Evolutionary conservation across 352 stramenopile species (phyloP), one percentile per base, ranked within the genome.

Genomic region (Globisporangium uncinulatum): DNA sequence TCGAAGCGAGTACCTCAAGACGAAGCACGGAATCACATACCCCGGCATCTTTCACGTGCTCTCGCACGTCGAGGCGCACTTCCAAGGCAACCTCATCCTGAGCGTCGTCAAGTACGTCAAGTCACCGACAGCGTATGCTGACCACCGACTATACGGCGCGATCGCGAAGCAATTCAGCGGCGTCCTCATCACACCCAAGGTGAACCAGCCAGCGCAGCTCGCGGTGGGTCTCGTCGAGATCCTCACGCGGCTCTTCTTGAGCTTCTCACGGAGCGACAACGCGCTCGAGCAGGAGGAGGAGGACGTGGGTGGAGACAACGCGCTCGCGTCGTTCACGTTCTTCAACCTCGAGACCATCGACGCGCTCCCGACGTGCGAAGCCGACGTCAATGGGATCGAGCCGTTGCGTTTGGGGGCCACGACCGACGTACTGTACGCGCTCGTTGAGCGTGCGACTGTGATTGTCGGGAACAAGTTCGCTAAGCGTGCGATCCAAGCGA

Each of bases 21-120:
- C 61, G 47, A 72, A 73, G 48, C 67, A 82, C 61, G 58, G 56
- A 2, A 73, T 87, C 51, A 43, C 63, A 4, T 56, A 89, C 67
- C 59, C 72, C 9, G 76, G 86, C 50, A 67, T 86, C 44, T 84
- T 89, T 50, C 65, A 70, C 21, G 57, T 88, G 17, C 62, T 88
- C 11, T 55, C 66, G 14, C 62, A 69, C 32, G 63, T 86, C 2
- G 51, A 78, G n/a, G 57, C 65, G 4, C 74, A 87, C 52, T 87
- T 87, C 34, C 63, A 75, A 10, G 62, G 70, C 3, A 75, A 71
- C 21, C 70, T 89, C 32, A 76, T 88, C 24, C 65, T 86, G 0
- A 88, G 70, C 36, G 49, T 86, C n/a, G 43, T 89, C 66, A 86
- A 89, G 62, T 86, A 84, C 68, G 19, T 73, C 51, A 73, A 78